phyloP scores from a whole-genome alignment of 176 grass and related monocot genomes.

The Zizania latifolia region DNA sequence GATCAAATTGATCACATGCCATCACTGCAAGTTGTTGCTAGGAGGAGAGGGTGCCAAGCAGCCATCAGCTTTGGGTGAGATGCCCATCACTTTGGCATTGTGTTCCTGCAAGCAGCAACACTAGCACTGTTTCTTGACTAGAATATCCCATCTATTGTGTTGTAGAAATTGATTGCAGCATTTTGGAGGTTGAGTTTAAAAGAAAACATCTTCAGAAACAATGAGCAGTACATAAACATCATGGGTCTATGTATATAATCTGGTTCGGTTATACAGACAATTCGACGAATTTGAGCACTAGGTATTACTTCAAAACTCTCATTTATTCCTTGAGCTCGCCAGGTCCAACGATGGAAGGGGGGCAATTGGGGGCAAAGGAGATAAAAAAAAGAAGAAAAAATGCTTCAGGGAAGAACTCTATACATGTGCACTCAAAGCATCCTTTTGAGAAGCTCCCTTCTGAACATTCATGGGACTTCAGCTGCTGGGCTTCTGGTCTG shows the following conservation, averaged over 20 bases:
- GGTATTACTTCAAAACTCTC: constrained; percentile 47
- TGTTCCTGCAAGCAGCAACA: too few relatives aligned
- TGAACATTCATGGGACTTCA: constrained; percentile 33
- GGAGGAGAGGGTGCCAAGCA: neutral
- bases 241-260: constrained; percentile 26
- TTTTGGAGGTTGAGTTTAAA: neutral
- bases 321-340: constrained; percentile 30
- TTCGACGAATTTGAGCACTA: constrained; percentile 43
- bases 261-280: constrained; percentile 42
- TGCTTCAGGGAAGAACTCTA: constrained; percentile 68
- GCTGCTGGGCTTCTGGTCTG: constrained; percentile 70
- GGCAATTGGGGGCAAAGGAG: constrained; percentile 20
- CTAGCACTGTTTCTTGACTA: too few relatives aligned
- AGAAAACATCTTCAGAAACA: neutral
- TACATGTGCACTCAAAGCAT: constrained; percentile 48
- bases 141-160: too few relatives aligned
- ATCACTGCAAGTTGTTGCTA: constrained; percentile 14
- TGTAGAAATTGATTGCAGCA: neutral
- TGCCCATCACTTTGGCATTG: too few relatives aligned
- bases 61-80: neutral
- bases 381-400: constrained; percentile 9
- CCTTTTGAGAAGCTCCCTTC: too few relatives aligned
- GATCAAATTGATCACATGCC: constrained; percentile 21
- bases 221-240: constrained; percentile 16
- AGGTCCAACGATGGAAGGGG: constrained; percentile 29